phyloP scores from a whole-genome alignment of 257 asterid genomes.

The Solanum boliviense region DNA sequence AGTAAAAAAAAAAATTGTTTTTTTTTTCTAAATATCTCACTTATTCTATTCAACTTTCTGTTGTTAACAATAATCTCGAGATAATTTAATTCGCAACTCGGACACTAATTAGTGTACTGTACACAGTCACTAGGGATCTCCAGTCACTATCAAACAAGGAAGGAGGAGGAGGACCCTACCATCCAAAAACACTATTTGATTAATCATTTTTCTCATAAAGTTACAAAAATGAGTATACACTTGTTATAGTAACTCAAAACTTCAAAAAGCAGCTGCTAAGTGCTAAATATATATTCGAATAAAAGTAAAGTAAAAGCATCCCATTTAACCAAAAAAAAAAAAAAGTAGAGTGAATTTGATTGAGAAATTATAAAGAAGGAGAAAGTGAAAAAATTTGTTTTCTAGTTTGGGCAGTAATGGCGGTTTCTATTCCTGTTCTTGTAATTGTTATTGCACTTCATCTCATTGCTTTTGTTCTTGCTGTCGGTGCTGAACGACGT shows the following conservation, averaged over 20 bases:
- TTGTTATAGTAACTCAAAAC: not conserved
- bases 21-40: too few species aligned
- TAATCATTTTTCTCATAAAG: not conserved
- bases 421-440: constrained; percentile 57
- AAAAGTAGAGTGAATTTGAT: not conserved
- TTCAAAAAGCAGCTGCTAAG: not conserved
- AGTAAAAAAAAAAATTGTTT: too few species aligned
- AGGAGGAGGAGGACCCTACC: not conserved
- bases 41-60: too few species aligned
- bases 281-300: not conserved
- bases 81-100: too few species aligned
- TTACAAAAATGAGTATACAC: not conserved
- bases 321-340: not conserved
- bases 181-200: not conserved
- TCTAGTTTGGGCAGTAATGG: constrained; percentile 32
- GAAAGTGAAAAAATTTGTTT: too few species aligned
- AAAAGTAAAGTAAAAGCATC: not conserved
- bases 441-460: constrained; percentile 53
- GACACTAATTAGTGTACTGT: too few species aligned
- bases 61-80: not conserved
- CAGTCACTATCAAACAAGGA: not conserved
- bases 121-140: too few species aligned
- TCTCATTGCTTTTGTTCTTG: constrained; percentile 80
- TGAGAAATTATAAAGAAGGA: too few species aligned
- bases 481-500: constrained; percentile 96